phyloP scores from a whole-genome alignment of 345 rosid species.

The Bruguiera gymnorhiza region DNA sequence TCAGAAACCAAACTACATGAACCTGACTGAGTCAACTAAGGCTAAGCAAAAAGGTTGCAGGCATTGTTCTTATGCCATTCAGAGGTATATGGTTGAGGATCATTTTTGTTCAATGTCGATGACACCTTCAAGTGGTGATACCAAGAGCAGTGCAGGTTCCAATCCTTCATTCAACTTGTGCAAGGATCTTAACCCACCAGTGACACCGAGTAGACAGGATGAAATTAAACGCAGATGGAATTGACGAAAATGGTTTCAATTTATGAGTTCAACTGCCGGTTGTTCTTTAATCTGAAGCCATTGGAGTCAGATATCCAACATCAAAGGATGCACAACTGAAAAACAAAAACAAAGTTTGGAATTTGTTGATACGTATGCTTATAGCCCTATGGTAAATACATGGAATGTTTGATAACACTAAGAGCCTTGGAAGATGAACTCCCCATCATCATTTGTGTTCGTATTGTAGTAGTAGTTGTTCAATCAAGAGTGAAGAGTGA shows the following conservation, averaged over 20 bases:
- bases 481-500: too few species aligned
- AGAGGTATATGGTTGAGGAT: constrained; percentile 31
- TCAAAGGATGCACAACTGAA: not conserved
- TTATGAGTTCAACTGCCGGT: constrained; percentile 21
- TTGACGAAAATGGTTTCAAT: not conserved
- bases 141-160: constrained; percentile 47
- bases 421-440: too few species aligned
- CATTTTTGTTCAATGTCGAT: constrained; percentile 40
- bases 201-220: constrained; percentile 35
- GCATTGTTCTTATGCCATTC: constrained; percentile 29
- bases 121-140: constrained; percentile 48
- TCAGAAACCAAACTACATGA: constrained; percentile 77
- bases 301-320: not conserved
- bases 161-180: constrained; percentile 50
- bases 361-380: not conserved
- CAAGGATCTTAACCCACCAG: constrained; percentile 43
- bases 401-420: not conserved
- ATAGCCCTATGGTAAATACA: not conserved
- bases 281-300: constrained; percentile 15
- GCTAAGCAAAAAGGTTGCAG: constrained; percentile 62
- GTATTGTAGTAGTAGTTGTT: too few species aligned
- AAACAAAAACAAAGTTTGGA: not conserved
- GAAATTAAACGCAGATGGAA: constrained; percentile 3
- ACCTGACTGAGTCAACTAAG: constrained; percentile 61
- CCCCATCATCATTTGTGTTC: too few species aligned